Base-by-base conservation (phyloP, 495 filamentous ascomycete genomes). In the Trichoderma asperelloides region DNA sequence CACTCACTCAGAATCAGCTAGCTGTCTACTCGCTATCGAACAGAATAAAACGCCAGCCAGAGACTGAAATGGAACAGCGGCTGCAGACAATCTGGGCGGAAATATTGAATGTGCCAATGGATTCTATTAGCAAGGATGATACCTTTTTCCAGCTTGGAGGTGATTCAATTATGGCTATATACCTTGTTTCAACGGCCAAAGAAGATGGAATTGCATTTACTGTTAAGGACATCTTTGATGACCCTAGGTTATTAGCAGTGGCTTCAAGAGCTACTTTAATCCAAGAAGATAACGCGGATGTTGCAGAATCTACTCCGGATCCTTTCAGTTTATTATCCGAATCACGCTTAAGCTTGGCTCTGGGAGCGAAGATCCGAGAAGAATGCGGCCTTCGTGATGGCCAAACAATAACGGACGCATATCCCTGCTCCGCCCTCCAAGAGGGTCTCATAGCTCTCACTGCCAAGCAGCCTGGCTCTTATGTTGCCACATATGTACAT, bases 361-460 rank as follows among this genome's bases (percentile, higher is more conserved):
- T 64, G 9, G 11, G 3, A 18, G 33, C 4, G 2, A 40, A 8
- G 23, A 18, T 51, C 0, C 39, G n/a, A n/a, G 3, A 65, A 45
- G 15, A 47, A 3, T 65, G 64, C 33, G 16, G 39, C 27, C 39
- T 65, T 25, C n/a, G 3, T 0, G 16, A 41, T 5, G 39, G 49
- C 2, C 39, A 27, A 45, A 41, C 33, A 3, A 49, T 65, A 15
- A 18, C 6, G n/a, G 82, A 85, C 65, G 80, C 85, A 33, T 88
- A 87, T 69, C 84, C 84, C 2, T 86, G 82, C 69, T 84, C 73
- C 64, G 74, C 80, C 18, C 64, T 82, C 8, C 76, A 80, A 69
- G 79, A 83, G 65, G 81, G 78, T 33, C 72, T 84, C 30, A 70
- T 80, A 13, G 76, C 79, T 1, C 65, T 79, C 2, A 74, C 78